Base-by-base conservation (phyloP, 2,329 filamentous ascomycete genomes). In the Zelopaecilomyces penicillatus region DNA sequence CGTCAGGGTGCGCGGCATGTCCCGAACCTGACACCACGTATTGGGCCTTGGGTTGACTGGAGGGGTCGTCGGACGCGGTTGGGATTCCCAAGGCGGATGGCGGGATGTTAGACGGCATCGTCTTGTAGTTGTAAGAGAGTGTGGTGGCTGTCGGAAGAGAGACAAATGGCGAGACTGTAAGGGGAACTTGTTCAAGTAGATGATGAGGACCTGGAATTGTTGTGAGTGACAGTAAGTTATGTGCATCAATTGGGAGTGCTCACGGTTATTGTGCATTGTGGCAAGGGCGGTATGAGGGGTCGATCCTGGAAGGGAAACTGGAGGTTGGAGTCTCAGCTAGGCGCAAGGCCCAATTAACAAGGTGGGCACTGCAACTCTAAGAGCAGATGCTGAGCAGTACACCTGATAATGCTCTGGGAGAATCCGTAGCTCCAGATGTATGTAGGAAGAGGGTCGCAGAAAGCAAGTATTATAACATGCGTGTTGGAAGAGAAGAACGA, bases 161-260 rank as follows among this genome's bases (percentile, higher is more conserved):
- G 57, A 97, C 80, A 70, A 96, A 96, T 28, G 93, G 93, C 3
- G 91, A 96, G 37, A 97, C 89, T 41, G 89, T 94, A 44, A 98
- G 72, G 30, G 93, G 89, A 35, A 97, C 82, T 68, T 98, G 93
- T 53, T 90, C 86, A 39, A 98, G 81, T 52, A 96, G 80, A 11
- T 85, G 87, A 67, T 96, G 89, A 11, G 88, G 82, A 53, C 78
- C 85, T 88, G n/a, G 33, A 6, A 43, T 34, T 29, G 36, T 39
- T 28, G 51, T 58, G 46, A 57, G 47, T 39, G 10, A 10, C 8
- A 12, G 6, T 8, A 8, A 9, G 9, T 19, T 3, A 28, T 26
- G 8, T 9, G 6, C 10, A 19, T 19, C 19, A 19, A 31, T 5
- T 10, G 7, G 39, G n/a, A 5, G n/a, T 11, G 32, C 63, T 49